These are phyloP conservation scores for Cladophialophora carrionii DNA, from an alignment of 2,329 filamentous ascomycete genomes.

Conservation along the genomic window DNA sequence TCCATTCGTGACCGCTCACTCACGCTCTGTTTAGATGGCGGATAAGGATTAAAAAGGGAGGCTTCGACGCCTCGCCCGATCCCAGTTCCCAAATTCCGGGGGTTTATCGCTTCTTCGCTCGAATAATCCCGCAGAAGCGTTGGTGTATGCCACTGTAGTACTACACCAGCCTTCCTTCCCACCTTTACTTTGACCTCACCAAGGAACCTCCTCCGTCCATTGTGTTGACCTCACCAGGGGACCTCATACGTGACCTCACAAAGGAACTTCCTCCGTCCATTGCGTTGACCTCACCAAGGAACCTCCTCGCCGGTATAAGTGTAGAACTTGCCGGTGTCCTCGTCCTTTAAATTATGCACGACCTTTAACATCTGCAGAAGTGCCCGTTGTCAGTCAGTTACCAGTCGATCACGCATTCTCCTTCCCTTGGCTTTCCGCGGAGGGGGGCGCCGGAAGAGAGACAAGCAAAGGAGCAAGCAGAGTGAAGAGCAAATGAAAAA, in stretches of 20 bases:
- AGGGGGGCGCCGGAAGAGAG: no score
- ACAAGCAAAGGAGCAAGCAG: background rate
- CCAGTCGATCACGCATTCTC: background rate
- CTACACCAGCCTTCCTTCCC: no score
- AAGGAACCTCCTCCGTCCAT: no score
- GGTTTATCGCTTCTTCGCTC: no score
- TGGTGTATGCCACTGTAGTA: no score
- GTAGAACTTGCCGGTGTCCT: conserved; percentile 37
- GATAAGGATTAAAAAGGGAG: no score
- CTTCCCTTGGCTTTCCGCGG: background rate
- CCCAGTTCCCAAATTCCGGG: no score
- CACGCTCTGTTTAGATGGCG: no score
- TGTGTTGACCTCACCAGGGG: conserved; percentile 38
- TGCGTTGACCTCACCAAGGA: conserved; percentile 36
- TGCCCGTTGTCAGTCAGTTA: background rate
- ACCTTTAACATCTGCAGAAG: conserved; percentile 45
- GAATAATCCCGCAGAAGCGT: no score
- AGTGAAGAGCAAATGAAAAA: background rate
- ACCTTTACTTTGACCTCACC: no score
- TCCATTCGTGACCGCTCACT: no score
- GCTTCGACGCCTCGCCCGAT: no score
- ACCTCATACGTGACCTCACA: conserved; percentile 16
- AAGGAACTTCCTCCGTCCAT: background rate
- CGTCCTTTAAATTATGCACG: conserved; percentile 42
- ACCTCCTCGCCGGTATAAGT: conserved; percentile 34